Evolutionary conservation across 306 rosid genomes (phyloP).

Genomic region (Gastrolobium bilobum): DNA sequence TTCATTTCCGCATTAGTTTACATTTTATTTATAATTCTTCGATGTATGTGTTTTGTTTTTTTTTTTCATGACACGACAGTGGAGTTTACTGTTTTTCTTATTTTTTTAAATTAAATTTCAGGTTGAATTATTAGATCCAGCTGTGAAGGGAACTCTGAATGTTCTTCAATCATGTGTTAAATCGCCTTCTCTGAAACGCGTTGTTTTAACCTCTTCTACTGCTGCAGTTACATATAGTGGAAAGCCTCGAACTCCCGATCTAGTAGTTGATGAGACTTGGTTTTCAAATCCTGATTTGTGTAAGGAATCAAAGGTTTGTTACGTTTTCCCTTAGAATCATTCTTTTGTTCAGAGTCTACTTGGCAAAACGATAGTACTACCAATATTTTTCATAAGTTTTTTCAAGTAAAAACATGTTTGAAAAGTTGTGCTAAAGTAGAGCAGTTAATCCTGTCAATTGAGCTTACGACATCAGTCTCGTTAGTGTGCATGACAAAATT

Average conservation of each 20-base stretch:
- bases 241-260: slow-evolving; percentile 48
- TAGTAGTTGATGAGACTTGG: too few relatives aligned
- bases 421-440: too few relatives aligned
- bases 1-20: slow-evolving; percentile 11
- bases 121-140: slow-evolving; percentile 51
- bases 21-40: background rate
- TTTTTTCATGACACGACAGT: background rate
- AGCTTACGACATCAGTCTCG: too few relatives aligned
- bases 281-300: too few relatives aligned
- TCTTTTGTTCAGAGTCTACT: too few relatives aligned
- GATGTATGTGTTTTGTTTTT: background rate
- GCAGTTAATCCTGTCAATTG: too few relatives aligned
- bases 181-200: slow-evolving; percentile 45
- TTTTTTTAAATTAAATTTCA: background rate
- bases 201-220: slow-evolving; percentile 47
- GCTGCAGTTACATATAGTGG: slow-evolving; percentile 47
- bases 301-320: too few relatives aligned
- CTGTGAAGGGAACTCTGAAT: slow-evolving; percentile 51
- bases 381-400: too few relatives aligned
- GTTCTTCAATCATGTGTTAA: slow-evolving; percentile 48
- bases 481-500: too few relatives aligned
- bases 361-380: too few relatives aligned
- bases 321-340: too few relatives aligned
- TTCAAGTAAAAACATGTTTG: too few relatives aligned
- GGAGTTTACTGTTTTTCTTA: background rate